phyloP scores from a whole-genome alignment of 305 asterid genomes.

The Fraxinus paxiana region DNA sequence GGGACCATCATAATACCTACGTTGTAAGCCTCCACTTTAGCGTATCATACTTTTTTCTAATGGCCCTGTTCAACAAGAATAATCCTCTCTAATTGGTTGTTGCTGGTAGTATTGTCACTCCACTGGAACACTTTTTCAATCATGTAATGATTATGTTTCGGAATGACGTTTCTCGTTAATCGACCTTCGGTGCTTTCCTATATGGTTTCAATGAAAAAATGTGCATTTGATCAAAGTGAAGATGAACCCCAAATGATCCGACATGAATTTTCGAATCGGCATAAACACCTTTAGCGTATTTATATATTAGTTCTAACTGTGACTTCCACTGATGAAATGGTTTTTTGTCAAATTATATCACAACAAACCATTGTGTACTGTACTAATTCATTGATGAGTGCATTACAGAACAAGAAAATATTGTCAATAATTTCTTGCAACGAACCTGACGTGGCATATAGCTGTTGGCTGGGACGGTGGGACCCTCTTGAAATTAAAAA shows the following conservation, averaged over 20 bases:
- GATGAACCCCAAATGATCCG: not conserved
- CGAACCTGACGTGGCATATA: slow-evolving; percentile 3
- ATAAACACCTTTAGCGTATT: not conserved
- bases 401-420: not conserved
- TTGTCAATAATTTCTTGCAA: not conserved
- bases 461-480: not conserved
- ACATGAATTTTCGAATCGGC: not conserved
- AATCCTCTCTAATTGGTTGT: not conserved
- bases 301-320: not conserved
- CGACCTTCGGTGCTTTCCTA: not conserved
- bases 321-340: not conserved
- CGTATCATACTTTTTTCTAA: not conserved
- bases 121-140: not conserved
- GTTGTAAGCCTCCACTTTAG: not conserved
- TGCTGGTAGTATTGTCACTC: not conserved
- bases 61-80: not conserved
- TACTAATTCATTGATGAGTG: not conserved
- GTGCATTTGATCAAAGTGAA: not conserved
- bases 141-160: not conserved
- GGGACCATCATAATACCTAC: fast-evolving
- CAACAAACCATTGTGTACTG: not conserved
- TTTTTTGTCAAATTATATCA: no score
- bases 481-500: not conserved
- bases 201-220: not conserved
- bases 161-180: not conserved